A percentile compares a stretch with the other conserved stretches of the same genome.
Conservation (phyloP, 75 land plant genomes). For the Pseudotsuga menziesii region DNA sequence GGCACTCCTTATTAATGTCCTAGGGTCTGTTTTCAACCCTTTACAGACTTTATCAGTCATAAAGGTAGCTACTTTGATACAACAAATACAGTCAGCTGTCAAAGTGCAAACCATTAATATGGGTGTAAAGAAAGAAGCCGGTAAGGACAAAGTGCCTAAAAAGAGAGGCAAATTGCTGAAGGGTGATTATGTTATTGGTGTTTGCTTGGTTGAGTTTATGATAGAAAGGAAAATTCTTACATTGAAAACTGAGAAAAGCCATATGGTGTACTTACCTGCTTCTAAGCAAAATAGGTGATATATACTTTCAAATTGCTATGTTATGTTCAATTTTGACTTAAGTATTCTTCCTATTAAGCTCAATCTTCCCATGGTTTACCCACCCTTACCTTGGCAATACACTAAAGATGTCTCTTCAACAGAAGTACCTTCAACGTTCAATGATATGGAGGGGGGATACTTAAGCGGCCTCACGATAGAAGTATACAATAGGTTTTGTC, state of each 20-base stretch:
- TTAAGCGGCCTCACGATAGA: conserved; percentile 5
- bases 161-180: no score
- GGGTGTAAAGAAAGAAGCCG: no score
- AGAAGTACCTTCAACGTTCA: no score
- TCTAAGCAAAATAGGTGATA: background rate
- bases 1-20: no score
- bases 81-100: no score
- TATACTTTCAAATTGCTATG: background rate
- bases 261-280: background rate
- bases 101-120: no score
- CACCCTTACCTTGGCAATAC: background rate
- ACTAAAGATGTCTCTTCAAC: no score
- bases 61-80: no score
- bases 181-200: background rate
- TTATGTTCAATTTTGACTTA: conserved; percentile 1
- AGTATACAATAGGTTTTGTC: conserved; percentile 4
- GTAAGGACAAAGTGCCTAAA: no score
- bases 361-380: conserved; percentile 11
- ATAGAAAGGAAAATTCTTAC: background rate
- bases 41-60: no score
- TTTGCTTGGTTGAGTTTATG: conserved; percentile 5
- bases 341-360: conserved; percentile 1
- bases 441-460: conserved; percentile 10
- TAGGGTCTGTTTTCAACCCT: no score
- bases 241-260: background rate